Base-by-base conservation (phyloP, 768 basidiomycete genomes). In the Filobasidium floriforme region DNA sequence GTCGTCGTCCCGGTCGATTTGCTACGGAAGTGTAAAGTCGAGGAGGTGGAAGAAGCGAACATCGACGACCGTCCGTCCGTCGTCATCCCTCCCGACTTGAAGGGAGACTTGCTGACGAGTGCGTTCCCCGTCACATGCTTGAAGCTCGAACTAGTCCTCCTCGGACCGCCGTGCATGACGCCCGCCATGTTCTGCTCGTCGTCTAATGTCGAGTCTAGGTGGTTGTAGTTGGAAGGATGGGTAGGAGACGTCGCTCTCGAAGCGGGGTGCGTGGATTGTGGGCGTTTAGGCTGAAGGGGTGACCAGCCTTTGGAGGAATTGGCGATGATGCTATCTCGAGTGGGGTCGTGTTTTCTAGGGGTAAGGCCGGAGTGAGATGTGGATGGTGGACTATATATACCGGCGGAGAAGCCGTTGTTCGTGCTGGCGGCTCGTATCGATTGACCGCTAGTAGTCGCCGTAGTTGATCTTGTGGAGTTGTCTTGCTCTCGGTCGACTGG, bases 221-320 rank as follows among this genome's bases (percentile, higher is more conserved):
- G 14, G 26, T 57, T 19, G 54, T 49, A 5, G 18, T 15, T 29
- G n/a, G 69, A 51, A 29, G 65, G 28, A 26, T 66, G 60, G 15
- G 73, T 65, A 19, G 72, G 72, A 0, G 72, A 72, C 59, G 70
- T 72, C n/a, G 72, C 62, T 7, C 54, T 37, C 19, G 74, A 71
- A 0, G 72, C 70, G 40, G 66, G 54, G 10, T 69, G 63, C 32
- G 67, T 61, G 3, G 73, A 71, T 5, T 22, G 18, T 19, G 73
- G 70, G 61, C 76, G 76, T 66, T 75, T 73, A 59, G 76, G 75
- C 57, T 78, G 74, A 9, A 78, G 70, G 1, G 77, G 77, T 26
- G 75, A 75, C 77, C 77, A 78, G 12, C 77, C 77, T 69, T 78
- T 76, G 9, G 75, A 73, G n/a, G 75, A 76, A 14, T 75, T 76